Base-by-base conservation (phyloP, 805 yeast species). In the Schwanniomyces vanrijiae region DNA sequence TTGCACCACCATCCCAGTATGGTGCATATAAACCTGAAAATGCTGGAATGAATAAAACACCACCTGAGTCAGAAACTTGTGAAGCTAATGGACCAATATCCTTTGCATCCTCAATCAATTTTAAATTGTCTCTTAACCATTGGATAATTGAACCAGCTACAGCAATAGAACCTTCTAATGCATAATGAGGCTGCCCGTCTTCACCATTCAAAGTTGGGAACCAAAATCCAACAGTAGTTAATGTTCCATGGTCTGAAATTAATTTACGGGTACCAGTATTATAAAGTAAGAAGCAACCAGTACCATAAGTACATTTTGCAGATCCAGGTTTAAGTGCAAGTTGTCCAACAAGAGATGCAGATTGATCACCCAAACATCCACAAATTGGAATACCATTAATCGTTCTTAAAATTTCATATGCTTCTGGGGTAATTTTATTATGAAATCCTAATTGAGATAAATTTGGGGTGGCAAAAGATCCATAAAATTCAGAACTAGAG, bases 291-390 rank as follows among this genome's bases (percentile, higher is more conserved):
- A 91, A 91, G 65, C 96, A 88, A 51, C 98, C 98, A 1, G 98
- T 91, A 52, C 98, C 98, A 61, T 90, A 91, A 9, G 98, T 91
- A 76, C 96, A 90, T 68, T 91, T 91, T 39, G 96, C 96, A 39
- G 86, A 82, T 46, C 97, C 97, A 38, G 81, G 77, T 53, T 80
- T 76, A 58, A 90, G 81, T 1, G 96, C 96, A 66, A 88, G 68
- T 68, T 91, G 97, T 31, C 97, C 98, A 42, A 90, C 96, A 50
- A 92, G 68, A 1, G 97, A 94, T 2, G 97, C 90, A 46, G 91
- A 82, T 72, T 91, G 98, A 70, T 91, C 98, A 49, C 97, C 97
- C 25, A 91, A 75, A 68, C 96, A 88, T 39, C 97, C 97, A 56
- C 88, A 81, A 48, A 91, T 82, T 29, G 96, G 96, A 22, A 84